Conservation (phyloP, 768 basidiomycete genomes). For the Boletus rufocinnamomeus region DNA sequence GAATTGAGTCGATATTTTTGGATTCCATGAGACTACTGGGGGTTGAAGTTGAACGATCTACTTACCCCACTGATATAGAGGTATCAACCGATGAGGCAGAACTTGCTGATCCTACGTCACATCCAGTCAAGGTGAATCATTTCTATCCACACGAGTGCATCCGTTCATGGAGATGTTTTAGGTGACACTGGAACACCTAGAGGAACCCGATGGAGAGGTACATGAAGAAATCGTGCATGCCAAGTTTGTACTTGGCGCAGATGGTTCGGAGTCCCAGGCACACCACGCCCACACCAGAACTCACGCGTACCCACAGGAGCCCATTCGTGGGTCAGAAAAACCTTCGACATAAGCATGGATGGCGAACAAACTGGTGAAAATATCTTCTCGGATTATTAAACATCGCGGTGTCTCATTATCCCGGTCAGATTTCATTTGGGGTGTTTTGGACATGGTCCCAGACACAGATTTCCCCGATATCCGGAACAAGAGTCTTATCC, state of each 20-base stretch:
- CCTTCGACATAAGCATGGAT: slow-evolving; percentile 66
- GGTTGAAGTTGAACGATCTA: slow-evolving; percentile 37
- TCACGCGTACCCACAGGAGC: slow-evolving; percentile 50
- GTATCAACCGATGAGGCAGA: slow-evolving; percentile 29
- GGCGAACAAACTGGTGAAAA: slow-evolving; percentile 61
- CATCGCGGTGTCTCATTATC: neutral
- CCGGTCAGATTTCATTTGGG: slow-evolving; percentile 42
- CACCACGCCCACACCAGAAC: neutral
- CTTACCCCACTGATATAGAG: slow-evolving; percentile 30
- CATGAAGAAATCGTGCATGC: slow-evolving; percentile 61
- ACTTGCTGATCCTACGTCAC: slow-evolving; percentile 23
- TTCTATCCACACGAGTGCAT: neutral
- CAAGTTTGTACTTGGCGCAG: slow-evolving; percentile 76
- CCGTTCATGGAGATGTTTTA: slow-evolving; percentile 9
- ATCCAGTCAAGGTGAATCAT: slow-evolving; percentile 24
- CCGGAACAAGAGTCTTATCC: slow-evolving; percentile 48
- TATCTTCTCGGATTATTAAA: neutral
- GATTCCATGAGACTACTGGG: slow-evolving; percentile 36
- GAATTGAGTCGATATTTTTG: slow-evolving; percentile 36
- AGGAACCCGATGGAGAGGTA: slow-evolving; percentile 33
- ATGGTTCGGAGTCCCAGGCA: slow-evolving; percentile 46
- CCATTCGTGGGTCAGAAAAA: slow-evolving; percentile 81
- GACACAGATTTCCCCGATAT: slow-evolving; percentile 57
- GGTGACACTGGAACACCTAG: slow-evolving; percentile 26
- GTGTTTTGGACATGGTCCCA: slow-evolving; percentile 48